A percentile compares a stretch with the other conserved stretches of the same genome.
Conservation (phyloP, 2,329 filamentous ascomycete genomes). For the Diaporthe batatas region DNA sequence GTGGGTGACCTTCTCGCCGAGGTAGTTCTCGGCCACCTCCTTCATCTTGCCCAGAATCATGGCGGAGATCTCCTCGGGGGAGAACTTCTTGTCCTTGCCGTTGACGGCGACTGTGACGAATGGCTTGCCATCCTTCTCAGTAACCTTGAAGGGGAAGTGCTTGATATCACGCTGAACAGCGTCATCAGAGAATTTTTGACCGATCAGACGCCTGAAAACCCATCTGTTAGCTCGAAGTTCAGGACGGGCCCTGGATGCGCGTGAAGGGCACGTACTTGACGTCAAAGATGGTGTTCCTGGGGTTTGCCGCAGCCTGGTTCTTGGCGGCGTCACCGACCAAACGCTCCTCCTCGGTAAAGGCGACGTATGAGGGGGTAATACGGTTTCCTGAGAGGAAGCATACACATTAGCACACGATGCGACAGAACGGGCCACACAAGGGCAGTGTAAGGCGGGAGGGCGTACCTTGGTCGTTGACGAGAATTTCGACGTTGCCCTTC, state of each 20-base stretch:
- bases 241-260: not conserved
- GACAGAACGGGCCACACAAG: too few relatives aligned
- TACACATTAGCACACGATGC: not conserved
- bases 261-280: conserved; percentile 75
- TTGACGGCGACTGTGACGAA: conserved; percentile 80
- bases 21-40: conserved; percentile 82
- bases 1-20: conserved; percentile 87
- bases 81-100: conserved; percentile 78
- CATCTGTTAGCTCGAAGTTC: not conserved
- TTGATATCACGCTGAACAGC: conserved; percentile 94
- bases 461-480: conserved; percentile 86
- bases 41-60: conserved; percentile 90
- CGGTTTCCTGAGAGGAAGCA: conserved; percentile 74
- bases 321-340: conserved; percentile 97
- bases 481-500: conserved; percentile 93
- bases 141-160: conserved; percentile 97
- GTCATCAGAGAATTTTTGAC: conserved; percentile 85
- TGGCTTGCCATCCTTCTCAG: conserved; percentile 92
- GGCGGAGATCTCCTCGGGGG: conserved; percentile 83
- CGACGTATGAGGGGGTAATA: conserved; percentile 95
- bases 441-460: not conserved
- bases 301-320: conserved; percentile 91
- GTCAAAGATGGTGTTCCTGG: conserved; percentile 81
- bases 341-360: conserved; percentile 96
- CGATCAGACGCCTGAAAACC: conserved; percentile 78